phyloP scores from a whole-genome alignment of 2,329 filamentous ascomycete genomes.

The Westerdykella aurantiaca region DNA sequence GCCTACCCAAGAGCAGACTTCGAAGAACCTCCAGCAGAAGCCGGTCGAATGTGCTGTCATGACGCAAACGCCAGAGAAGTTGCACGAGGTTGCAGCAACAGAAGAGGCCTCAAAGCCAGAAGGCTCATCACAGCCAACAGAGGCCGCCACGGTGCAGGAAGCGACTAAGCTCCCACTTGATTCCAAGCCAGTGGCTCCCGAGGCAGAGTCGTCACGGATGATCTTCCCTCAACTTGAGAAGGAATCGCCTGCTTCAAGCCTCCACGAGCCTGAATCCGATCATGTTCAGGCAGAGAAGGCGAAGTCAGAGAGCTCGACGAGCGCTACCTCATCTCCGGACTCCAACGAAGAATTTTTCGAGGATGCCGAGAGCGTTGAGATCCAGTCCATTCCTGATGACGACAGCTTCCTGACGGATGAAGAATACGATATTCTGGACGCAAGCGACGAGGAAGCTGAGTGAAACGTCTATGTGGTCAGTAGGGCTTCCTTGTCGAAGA shows the following conservation, averaged over 20 bases:
- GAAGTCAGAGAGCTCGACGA: conserved; percentile 23
- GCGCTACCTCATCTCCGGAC: conserved; percentile 30
- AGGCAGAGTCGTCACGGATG: conserved; percentile 56
- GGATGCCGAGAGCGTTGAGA: conserved; percentile 54
- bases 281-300: conserved; percentile 16
- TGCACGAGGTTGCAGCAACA: neutral
- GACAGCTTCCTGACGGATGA: conserved; percentile 90
- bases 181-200: conserved; percentile 2
- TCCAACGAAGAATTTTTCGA: conserved; percentile 51
- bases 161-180: conserved; percentile 5
- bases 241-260: conserved; percentile 77
- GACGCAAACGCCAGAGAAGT: neutral
- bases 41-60: neutral
- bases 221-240: conserved; percentile 96
- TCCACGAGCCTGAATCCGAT: conserved; percentile 55
- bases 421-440: conserved; percentile 95
- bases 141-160: conserved; percentile 10
- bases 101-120: conserved; percentile 10
- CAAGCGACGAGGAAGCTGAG: conserved; percentile 73
- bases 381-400: conserved; percentile 45
- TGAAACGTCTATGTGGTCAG: neutral
- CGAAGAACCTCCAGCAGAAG: too few relatives aligned
- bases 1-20: neutral
- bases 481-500: too few relatives aligned
- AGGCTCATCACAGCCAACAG: neutral